These are phyloP conservation scores for Carnegiea gigantea DNA, from an alignment of 179 eudicot genomes.

Conservation along the genomic window DNA sequence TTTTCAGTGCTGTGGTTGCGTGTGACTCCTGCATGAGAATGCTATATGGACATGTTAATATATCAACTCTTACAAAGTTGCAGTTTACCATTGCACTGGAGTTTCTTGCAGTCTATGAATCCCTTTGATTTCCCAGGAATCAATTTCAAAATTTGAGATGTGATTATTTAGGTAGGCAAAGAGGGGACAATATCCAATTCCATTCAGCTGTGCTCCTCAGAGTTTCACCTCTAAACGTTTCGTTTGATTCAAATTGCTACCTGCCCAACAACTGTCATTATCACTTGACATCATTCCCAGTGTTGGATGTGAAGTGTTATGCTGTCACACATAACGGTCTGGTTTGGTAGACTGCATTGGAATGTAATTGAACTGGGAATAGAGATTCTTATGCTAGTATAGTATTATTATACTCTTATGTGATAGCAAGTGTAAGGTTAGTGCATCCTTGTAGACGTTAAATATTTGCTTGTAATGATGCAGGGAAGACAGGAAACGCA, in stretches of 20 bases:
- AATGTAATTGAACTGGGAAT: not conserved
- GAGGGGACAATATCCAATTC: not conserved
- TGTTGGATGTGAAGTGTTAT: not conserved
- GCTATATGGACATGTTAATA: too few relatives aligned
- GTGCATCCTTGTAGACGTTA: not conserved
- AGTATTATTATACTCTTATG: not conserved
- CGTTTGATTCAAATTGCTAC: conserved; percentile 5
- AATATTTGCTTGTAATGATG: not conserved
- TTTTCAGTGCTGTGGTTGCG: too few relatives aligned
- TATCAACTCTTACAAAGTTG: not conserved
- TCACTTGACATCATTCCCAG: not conserved
- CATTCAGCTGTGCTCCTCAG: conserved; percentile 6
- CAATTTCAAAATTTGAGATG: not conserved
- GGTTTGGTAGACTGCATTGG: not conserved
- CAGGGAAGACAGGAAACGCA: not conserved
- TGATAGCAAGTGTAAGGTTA: not conserved
- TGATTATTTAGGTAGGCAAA: not conserved
- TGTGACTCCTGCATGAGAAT: too few relatives aligned
- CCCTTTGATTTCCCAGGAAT: not conserved
- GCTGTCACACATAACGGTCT: not conserved
- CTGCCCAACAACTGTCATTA: not conserved
- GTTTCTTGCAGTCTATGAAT: not conserved
- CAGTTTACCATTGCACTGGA: not conserved
- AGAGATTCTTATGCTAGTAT: not conserved
- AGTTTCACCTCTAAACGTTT: not conserved